phyloP scores from a whole-genome alignment of 306 rosid species.

The Prunus mume region DNA sequence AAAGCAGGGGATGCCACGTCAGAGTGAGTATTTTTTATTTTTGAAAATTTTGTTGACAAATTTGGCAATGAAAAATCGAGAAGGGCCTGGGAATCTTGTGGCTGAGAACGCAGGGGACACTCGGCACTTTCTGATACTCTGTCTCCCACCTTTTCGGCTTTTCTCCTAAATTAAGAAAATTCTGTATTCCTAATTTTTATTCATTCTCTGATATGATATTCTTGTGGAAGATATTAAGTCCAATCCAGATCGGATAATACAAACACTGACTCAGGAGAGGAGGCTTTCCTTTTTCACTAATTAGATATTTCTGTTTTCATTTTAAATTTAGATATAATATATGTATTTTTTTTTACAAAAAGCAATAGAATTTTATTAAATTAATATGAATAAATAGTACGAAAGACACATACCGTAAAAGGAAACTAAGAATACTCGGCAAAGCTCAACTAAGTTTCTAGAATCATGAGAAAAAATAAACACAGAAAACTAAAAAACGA shows the following conservation, averaged over 20 bases:
- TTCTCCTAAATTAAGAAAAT: not conserved
- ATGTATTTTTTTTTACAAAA: not conserved
- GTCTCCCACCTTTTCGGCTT: slow-evolving; percentile 10
- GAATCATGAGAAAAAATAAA: too few relatives aligned
- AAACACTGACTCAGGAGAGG: too few relatives aligned
- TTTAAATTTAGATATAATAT: not conserved
- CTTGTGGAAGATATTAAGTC: slow-evolving; percentile 9
- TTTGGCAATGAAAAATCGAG: slow-evolving; percentile 46
- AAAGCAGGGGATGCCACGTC: slow-evolving; percentile 50
- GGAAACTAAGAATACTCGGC: too few relatives aligned
- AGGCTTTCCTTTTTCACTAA: not conserved
- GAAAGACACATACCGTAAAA: too few relatives aligned
- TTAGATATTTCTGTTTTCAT: not conserved
- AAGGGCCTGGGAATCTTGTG: slow-evolving; percentile 55
- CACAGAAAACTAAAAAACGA: too few relatives aligned
- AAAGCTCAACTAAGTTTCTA: too few relatives aligned
- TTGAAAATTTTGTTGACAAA: not conserved
- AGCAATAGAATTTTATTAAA: not conserved
- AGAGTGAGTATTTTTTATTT: slow-evolving; percentile 6
- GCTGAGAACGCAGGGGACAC: slow-evolving; percentile 60
- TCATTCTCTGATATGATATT: not conserved
- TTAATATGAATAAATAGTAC: not conserved
- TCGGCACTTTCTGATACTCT: slow-evolving; percentile 37
- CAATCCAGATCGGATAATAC: not conserved
- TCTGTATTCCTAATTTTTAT: not conserved